Percentiles rank a stretch among this genome's conserved stretches.
Conservation (phyloP, 1,284 basidiomycete species). For the Cryptococcus maquisensis region DNA sequence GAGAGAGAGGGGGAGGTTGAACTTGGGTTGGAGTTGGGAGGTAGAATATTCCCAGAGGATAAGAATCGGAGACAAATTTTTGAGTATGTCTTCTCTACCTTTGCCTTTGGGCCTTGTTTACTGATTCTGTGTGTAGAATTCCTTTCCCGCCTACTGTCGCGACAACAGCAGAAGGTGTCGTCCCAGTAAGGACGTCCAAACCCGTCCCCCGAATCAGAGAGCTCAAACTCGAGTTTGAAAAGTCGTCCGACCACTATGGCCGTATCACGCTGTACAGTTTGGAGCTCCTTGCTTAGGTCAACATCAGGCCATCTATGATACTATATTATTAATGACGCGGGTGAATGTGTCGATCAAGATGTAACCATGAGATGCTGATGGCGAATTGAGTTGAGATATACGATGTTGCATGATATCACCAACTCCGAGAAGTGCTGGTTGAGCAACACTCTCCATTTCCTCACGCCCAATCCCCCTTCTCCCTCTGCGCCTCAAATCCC, state of each 20-base stretch:
- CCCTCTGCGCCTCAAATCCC: neutral
- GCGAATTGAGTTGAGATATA: neutral
- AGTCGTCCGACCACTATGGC: slow-evolving; percentile 46
- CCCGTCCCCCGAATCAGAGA: slow-evolving; percentile 15
- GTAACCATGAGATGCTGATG: neutral
- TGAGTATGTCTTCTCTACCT: slow-evolving; percentile 26
- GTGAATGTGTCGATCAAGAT: neutral
- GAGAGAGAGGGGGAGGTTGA: slow-evolving; percentile 16
- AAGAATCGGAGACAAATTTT: slow-evolving; percentile 44
- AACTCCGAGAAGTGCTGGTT: neutral
- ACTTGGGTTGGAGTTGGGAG: slow-evolving; percentile 30
- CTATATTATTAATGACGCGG: neutral
- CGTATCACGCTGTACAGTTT: slow-evolving; percentile 47
- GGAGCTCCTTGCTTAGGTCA: slow-evolving; percentile 21
- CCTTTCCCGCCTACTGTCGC: slow-evolving; percentile 12
- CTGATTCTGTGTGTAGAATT: slow-evolving; percentile 5
- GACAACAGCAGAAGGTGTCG: slow-evolving; percentile 4
- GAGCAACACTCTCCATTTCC: neutral
- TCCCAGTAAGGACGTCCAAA: neutral
- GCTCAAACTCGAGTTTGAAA: slow-evolving; percentile 45
- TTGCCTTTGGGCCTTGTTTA: neutral
- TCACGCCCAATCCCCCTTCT: neutral
- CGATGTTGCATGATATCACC: neutral
- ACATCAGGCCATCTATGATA: neutral
- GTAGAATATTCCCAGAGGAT: slow-evolving; percentile 46